phyloP scores from a whole-genome alignment of 2,329 filamentous ascomycete genomes.

The Epichloe festucae region DNA sequence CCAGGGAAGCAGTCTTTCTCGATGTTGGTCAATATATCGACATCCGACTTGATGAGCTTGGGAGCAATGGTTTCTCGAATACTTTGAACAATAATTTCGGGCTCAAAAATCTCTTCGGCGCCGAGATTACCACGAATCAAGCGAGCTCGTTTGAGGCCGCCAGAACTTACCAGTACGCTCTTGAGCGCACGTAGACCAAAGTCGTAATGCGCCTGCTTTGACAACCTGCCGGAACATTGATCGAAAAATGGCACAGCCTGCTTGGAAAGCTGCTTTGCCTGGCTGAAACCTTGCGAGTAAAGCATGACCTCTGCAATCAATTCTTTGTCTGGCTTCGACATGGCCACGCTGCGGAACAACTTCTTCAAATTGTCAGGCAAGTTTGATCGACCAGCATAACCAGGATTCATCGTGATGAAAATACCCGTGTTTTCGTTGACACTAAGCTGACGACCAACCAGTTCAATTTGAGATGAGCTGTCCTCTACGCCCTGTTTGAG shows the following conservation, averaged over 20 bases:
- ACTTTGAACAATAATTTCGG: slow-evolving; percentile 97
- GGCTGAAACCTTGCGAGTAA: slow-evolving; percentile 97
- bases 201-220: slow-evolving; percentile 97
- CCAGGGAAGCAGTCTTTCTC: slow-evolving; percentile 81
- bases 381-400: slow-evolving; percentile 95
- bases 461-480: slow-evolving; percentile 77
- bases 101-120: slow-evolving; percentile 66
- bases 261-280: slow-evolving; percentile 85
- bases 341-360: slow-evolving; percentile 95
- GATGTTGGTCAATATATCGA: slow-evolving; percentile 73
- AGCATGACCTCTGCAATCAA: slow-evolving; percentile 99
- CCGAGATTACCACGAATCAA: slow-evolving; percentile 46
- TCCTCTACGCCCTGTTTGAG: slow-evolving; percentile 75
- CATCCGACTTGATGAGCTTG: slow-evolving; percentile 87
- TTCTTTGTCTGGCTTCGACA: slow-evolving; percentile 99
- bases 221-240: slow-evolving; percentile 65
- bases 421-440: slow-evolving; percentile 93
- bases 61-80: slow-evolving; percentile 96
- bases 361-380: slow-evolving; percentile 99
- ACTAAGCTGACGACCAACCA: slow-evolving; percentile 78
- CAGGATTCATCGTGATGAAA: slow-evolving; percentile 99
- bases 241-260: slow-evolving; percentile 99
- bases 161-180: slow-evolving; percentile 95
- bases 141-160: slow-evolving; percentile 80
- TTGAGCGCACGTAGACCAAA: slow-evolving; percentile 96